Evolutionary conservation across 2,329 filamentous ascomycete genomes (phyloP), one percentile per base, ranked within the genome.

Genomic region (Exophiala sideris): DNA sequence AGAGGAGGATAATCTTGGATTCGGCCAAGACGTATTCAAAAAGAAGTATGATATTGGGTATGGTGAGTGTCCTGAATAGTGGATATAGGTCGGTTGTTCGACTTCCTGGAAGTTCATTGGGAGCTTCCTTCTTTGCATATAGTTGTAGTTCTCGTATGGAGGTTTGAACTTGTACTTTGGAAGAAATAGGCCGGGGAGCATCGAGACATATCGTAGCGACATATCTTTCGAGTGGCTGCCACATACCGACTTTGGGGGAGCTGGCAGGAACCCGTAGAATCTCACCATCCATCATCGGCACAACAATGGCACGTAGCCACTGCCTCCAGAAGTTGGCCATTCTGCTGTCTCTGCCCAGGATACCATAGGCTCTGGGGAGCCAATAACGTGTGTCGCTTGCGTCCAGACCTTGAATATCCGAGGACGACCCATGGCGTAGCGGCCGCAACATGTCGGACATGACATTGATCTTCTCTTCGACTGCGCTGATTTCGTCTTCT

Each of bases 251-350:
- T 65, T 85, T 89, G 10, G 94, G 91, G 4, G 92, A 97, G 71
- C 87, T 95, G 8, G 89, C 79, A 5, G 94, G 90, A 6, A 99
- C 85, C 52, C 91, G 82, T 62, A 94, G 74, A 29, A 99, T 79
- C 11, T 80, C 84, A 16, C 92, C 90, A 67, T 95, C 91, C 1
- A 86, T 91, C 94, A 97, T 99, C 24, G 94, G 94, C 18, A 96
- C 89, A n/a, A 94, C 79, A 8, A 97, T 82, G 5, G 92, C 91
- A 71, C 90, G 87, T 45, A 99, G 80, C 94, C 94, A 99, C 70
- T 99, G 94, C 71, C 97, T 97, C 91, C 92, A 99, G 73, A 99
- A 97, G 32, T 85, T 83, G 60, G 91, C 91, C 73, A 95, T 82
- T 56, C 84, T 86, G 10, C 80, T 79, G 68, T 99, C 94, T 58